Base-by-base conservation (phyloP, 176 grass and related monocot genomes). In the Phyllostachys edulis region DNA sequence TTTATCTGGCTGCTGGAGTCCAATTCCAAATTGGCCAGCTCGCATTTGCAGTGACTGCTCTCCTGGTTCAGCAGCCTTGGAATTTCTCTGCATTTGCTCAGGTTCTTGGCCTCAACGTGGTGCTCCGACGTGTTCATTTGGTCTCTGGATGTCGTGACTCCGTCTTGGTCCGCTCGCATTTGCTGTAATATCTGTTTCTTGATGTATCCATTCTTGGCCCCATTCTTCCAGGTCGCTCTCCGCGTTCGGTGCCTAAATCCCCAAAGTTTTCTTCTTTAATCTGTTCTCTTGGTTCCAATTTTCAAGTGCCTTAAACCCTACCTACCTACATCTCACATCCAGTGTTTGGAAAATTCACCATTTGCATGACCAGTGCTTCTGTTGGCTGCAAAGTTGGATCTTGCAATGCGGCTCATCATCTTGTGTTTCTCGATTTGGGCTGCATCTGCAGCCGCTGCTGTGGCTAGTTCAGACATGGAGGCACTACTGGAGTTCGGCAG, bases 401-500 rank as follows among this genome's bases (percentile, higher is more conserved):
- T 90, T 72, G 73, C 76, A 90, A 97, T 97, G 94, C 85, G 59
- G 87, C 73, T 84, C 75, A 4, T 90, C 69, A 26, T 87, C 27
- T 14, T 94, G 64, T 82, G 78, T 27, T 74, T 97, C 71, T 84
- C 84, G 54, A 81, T 90, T 46, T 97, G 89, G 87, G 89, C 79
- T 21, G 47, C 41, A 64, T 76, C 85, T 1, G 86, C 75, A 1
- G 84, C 67, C 10, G 26, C 67, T 18, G 78, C 15, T 3, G 72
- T 54, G 77, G 80, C 69, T 24, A 84, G 63, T 85, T 89, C 89
- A n/a, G 94, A 97, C 85, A 80, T 91, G 66, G 91, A 94, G 80
- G 91, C 87, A 1, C 80, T 95, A 8, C 67, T 98, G 73, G 93
- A 94, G 69, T 98, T 98, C 80, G 85, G 84, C 73, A 80, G 89